phyloP scores from a whole-genome alignment of 2,329 filamentous ascomycete genomes.

The Aspergillus sp. region DNA sequence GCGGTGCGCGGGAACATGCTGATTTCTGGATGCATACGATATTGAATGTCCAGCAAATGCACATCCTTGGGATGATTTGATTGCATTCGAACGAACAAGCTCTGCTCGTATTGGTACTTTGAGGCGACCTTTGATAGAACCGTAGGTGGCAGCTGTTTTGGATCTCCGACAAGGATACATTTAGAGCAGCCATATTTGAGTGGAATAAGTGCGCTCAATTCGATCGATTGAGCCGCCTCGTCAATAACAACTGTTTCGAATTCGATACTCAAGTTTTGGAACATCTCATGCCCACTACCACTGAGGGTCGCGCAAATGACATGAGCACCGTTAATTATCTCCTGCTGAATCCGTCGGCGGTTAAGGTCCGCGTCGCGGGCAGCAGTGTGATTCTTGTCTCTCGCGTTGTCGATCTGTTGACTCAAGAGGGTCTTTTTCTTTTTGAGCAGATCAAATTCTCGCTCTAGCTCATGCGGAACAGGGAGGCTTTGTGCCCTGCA shows the following conservation, averaged over 20 bases:
- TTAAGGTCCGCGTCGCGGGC: slow-evolving; percentile 84
- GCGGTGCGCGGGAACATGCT: slow-evolving; percentile 84
- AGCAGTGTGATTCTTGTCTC: slow-evolving; percentile 79
- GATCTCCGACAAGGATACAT: slow-evolving; percentile 95
- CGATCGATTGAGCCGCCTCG: slow-evolving; percentile 96
- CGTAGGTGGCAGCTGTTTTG: slow-evolving; percentile 93
- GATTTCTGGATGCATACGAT: slow-evolving; percentile 98
- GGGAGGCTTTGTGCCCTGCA: slow-evolving; percentile 55
- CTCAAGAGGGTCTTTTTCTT: slow-evolving; percentile 74
- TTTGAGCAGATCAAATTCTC: slow-evolving; percentile 76
- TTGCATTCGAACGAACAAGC: slow-evolving; percentile 97
- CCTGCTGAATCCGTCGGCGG: slow-evolving; percentile 80
- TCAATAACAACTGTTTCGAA: slow-evolving; percentile 99
- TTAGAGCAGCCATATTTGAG: slow-evolving; percentile 97
- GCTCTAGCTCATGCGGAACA: slow-evolving; percentile 57
- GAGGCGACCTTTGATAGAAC: slow-evolving; percentile 93
- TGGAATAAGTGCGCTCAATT: slow-evolving; percentile 92
- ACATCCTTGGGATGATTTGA: slow-evolving; percentile 83
- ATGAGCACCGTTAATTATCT: slow-evolving; percentile 85
- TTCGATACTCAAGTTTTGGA: slow-evolving; percentile 88
- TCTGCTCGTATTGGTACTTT: slow-evolving; percentile 93
- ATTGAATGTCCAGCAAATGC: slow-evolving; percentile 94
- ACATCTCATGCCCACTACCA: slow-evolving; percentile 96
- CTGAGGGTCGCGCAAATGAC: slow-evolving; percentile 94
- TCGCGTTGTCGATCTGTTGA: slow-evolving; percentile 79